Percentiles rank a stretch among this genome's conserved stretches.
Conservation (phyloP, 352 stramenopile genomes). For the Elongisporangium anandrum region DNA sequence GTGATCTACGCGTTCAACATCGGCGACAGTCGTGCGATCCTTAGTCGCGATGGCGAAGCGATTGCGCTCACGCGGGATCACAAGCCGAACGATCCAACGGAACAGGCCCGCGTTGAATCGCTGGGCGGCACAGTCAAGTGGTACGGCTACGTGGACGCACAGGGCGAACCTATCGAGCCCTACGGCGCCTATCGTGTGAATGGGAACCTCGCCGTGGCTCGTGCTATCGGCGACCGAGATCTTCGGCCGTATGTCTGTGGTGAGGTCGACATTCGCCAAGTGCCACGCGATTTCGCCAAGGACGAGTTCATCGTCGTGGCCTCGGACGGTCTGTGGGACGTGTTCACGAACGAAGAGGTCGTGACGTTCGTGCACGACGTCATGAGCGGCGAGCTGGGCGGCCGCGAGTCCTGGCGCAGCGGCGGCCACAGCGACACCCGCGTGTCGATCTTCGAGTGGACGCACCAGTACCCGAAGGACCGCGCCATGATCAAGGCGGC, state of each 20-base stretch:
- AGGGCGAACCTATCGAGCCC: slow-evolving; percentile 82
- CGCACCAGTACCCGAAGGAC: slow-evolving; percentile 87
- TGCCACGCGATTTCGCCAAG: slow-evolving; percentile 70
- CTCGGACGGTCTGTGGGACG: slow-evolving; percentile 92
- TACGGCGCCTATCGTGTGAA: slow-evolving; percentile 92
- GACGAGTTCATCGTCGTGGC: slow-evolving; percentile 93
- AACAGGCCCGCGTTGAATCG: slow-evolving; percentile 70
- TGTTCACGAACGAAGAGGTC: slow-evolving; percentile 90
- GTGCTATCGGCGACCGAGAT: slow-evolving; percentile 89
- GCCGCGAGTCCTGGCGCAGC: slow-evolving; percentile 76
- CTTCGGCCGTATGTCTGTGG: slow-evolving; percentile 82
- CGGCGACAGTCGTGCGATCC: slow-evolving; percentile 93
- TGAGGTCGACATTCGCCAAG: slow-evolving; percentile 75
- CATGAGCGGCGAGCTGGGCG: slow-evolving; percentile 77
- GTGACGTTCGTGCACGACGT: slow-evolving; percentile 90
- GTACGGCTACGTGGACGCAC: slow-evolving; percentile 83
- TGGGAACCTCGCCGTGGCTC: slow-evolving; percentile 87
- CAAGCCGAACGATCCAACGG: slow-evolving; percentile 84
- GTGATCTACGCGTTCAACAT: slow-evolving; percentile 88
- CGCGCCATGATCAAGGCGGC: slow-evolving; percentile 88
- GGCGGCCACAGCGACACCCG: slow-evolving; percentile 76
- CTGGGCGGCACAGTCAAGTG: slow-evolving; percentile 86
- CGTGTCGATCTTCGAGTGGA: slow-evolving; percentile 89
- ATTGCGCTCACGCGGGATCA: slow-evolving; percentile 85
- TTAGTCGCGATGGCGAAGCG: slow-evolving; percentile 77